Base-by-base conservation (phyloP, 192 early-diverging fungal species). In the Borealophlyctis nickersoniae region DNA sequence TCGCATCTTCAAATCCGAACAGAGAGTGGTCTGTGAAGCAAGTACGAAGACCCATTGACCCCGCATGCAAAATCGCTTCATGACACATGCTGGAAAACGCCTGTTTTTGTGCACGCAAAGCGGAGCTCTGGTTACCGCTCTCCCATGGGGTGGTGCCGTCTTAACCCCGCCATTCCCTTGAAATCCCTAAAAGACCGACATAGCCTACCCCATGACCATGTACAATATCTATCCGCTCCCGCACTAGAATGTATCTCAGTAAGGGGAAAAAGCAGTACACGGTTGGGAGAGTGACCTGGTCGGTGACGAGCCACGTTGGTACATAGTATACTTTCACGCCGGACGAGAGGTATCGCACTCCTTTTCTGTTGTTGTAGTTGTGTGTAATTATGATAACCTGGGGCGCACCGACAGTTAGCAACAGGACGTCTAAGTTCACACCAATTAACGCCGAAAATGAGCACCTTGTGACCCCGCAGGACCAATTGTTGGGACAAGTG, bases 1-100 rank as follows among this genome's bases (percentile, higher is more conserved):
- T 86, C 3, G 90, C 87, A 67, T 99, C 93, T 14, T 93, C 92
- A 73, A 99, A 99, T 33, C 96, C 96, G 78, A 98, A 89, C 33
- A 99, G 78, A 29, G 93, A 96, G 68, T 99, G 96, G 72, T 99
- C 96, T 0, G 96, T 99, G 69, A 99, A 96, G 51, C 89, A 89
- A 0, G 93, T 88, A 36, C 88, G 89, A 16, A 99, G 75, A 0
- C 93, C 93, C 94, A 99, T 93, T 11, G 96, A 93, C 52, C 92
- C 85, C 11, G 92, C 92, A 73, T 97, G 94, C 58, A 99, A 67
- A 32, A 99, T 95, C 22, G 91, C 91, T 76, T 99, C 96, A 65
- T 94, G 93, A 69, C 91, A 96, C 73, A 97, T 81, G 35, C 88
- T 76, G 2, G 96, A 98, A 54, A 97, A 96, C 9, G 96, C 92